phyloP scores from a whole-genome alignment of 2,329 filamentous ascomycete genomes.

The Dactylellina drechsleri region DNA sequence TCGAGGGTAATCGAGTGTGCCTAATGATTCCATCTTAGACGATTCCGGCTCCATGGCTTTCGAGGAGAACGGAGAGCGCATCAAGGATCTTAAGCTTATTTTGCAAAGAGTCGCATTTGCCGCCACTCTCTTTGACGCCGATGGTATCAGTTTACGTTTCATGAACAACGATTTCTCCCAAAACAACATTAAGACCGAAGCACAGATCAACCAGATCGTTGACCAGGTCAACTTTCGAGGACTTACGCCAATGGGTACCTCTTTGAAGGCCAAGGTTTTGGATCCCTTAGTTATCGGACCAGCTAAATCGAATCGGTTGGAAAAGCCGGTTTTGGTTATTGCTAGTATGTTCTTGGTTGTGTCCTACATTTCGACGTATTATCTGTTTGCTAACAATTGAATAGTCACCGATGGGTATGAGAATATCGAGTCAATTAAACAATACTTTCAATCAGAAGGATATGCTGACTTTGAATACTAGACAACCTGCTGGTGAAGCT shows the following conservation, averaged over 20 bases:
- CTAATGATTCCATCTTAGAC: conserved; percentile 61
- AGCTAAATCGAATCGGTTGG: conserved; percentile 67
- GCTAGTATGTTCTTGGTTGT: conserved; percentile 61
- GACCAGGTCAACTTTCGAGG: conserved; percentile 71
- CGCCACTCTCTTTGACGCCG: conserved; percentile 74
- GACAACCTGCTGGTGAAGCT: conserved; percentile 72
- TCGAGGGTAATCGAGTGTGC: conserved; percentile 4
- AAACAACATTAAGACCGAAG: conserved; percentile 69
- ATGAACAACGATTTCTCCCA: conserved; percentile 71
- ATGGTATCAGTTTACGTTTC: conserved; percentile 75
- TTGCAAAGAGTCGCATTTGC: conserved; percentile 72
- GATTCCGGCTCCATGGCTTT: conserved; percentile 77
- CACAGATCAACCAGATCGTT: conserved; percentile 70
- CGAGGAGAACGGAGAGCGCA: conserved; percentile 73
- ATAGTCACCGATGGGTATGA: conserved; percentile 53
- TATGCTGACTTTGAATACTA: conserved; percentile 66
- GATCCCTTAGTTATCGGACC: conserved; percentile 70
- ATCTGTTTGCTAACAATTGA: conserved; percentile 6
- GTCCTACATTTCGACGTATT: too few relatives aligned
- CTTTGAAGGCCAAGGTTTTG: conserved; percentile 71
- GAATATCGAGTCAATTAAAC: background rate
- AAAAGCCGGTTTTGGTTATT: conserved; percentile 74
- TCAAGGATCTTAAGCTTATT: conserved; percentile 74
- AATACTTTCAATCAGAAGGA: background rate
- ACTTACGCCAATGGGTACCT: conserved; percentile 73